Evolutionary conservation across 1,139 yeast genomes (phyloP), one percentile per base, ranked within the genome.

Genomic region (Sugiyamaella neomexicana): DNA sequence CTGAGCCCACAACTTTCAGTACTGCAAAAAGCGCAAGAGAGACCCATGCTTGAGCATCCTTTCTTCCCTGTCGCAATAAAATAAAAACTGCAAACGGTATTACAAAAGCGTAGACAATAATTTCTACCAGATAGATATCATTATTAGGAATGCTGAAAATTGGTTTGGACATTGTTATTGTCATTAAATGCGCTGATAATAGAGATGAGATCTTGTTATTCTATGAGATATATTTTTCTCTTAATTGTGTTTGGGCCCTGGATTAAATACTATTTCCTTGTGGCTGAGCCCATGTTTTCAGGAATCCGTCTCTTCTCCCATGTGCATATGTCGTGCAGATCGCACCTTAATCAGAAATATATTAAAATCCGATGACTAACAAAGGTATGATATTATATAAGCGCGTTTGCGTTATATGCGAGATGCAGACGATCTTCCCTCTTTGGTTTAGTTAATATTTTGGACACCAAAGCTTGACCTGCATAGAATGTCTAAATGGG

Each of bases 1-100:
- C 50, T 12, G 52, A 49, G 13, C 59, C 59, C 16, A 39, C 56
- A 13, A 55, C 32, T 45, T 54, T 55, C 39, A 58, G 29, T 2
- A 20, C 15, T 20, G 39, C 34, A 27, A 52, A 54, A 3, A 55
- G 10, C 7, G 44, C 34, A n/a, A 57, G 34, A 12, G 52, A 38
- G 13, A 49, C 9, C 59, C 59, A 56, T 17, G 54, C 49, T 32
- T 48, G 45, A 29, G 53, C 50, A 13, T 53, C 29, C 20, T 47
- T 44, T 32, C 44, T 13, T 7, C 50, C 54, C 23, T 42, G 56
- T 36, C 27, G 37, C 10, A 50, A 12, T 5, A 53, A 25, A n/a
- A 51, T 34, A 34, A 48, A 12, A 1, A 29, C 6, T n/a, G 49
- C 34, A 25, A 32, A 54, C 3, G 50, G 5, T 1, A 56, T 8